Evolutionary conservation across 768 basidiomycete genomes (phyloP).

Genomic region (Lanmaoa rubissima): DNA sequence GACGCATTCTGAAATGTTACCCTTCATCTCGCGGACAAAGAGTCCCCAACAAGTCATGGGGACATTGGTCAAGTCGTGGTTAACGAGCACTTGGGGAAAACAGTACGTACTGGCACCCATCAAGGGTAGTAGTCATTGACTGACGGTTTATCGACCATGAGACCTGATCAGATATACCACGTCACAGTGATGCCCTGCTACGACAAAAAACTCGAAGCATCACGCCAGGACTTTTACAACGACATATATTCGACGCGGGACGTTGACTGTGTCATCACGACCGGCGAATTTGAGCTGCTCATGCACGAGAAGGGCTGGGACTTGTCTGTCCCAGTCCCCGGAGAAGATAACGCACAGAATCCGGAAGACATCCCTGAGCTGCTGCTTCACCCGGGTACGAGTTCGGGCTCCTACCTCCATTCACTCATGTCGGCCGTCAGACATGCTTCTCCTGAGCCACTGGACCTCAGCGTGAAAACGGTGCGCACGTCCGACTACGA

Average conservation of each 20-base stretch:
- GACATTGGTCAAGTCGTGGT: conserved; percentile 86
- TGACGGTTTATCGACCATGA: conserved; percentile 28
- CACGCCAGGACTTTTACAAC: conserved; percentile 88
- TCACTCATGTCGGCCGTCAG: conserved; percentile 63
- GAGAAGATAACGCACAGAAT: conserved; percentile 39
- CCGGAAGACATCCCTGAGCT: conserved; percentile 59
- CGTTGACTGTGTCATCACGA: conserved; percentile 96
- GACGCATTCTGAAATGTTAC: conserved; percentile 89
- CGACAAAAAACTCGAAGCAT: conserved; percentile 99
- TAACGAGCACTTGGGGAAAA: conserved; percentile 64
- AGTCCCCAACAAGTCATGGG: conserved; percentile 96
- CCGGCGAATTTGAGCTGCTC: conserved; percentile 87
- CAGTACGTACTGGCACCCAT: conserved; percentile 47
- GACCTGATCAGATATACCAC: conserved; percentile 89
- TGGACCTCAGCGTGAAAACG: conserved; percentile 51
- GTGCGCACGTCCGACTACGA: conserved; percentile 78
- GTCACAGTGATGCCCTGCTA: conserved; percentile 99
- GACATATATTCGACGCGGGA: conserved; percentile 81
- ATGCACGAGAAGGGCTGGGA: conserved; percentile 84
- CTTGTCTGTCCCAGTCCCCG: conserved; percentile 53
- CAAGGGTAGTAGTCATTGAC: not conserved
- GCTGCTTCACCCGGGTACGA: conserved; percentile 75
- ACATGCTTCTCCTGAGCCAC: conserved; percentile 39
- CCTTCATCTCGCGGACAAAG: conserved; percentile 84
- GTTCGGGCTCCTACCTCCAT: conserved; percentile 91